A percentile compares a stretch with the other conserved stretches of the same genome.
These are phyloP conservation scores for Yarrowia sp. DNA, from an alignment of 805 yeast species.

Conservation along the genomic window DNA sequence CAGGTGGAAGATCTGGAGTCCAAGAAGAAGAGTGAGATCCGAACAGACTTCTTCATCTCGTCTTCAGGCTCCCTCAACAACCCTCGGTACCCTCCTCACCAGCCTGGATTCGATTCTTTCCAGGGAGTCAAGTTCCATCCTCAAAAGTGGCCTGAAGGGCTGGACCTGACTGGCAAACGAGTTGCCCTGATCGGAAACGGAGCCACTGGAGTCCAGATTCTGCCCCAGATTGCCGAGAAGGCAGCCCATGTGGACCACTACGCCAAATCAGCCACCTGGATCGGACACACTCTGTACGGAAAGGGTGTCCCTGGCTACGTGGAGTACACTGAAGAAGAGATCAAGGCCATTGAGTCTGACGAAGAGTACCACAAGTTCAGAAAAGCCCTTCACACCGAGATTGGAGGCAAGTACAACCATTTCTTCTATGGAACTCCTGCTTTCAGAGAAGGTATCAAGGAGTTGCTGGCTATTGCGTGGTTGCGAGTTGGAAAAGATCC, in stretches of 20 bases:
- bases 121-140: conserved; percentile 49
- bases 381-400: conserved; percentile 42
- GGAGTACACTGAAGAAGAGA: conserved; percentile 42
- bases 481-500: conserved; percentile 40
- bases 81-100: conserved; percentile 47
- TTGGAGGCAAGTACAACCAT: conserved; percentile 38
- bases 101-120: conserved; percentile 46
- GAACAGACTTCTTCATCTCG: conserved; percentile 44
- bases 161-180: conserved; percentile 45
- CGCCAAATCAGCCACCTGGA: conserved; percentile 44
- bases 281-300: conserved; percentile 41
- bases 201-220: conserved; percentile 50
- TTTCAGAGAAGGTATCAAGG: conserved; percentile 39
- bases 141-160: conserved; percentile 49
- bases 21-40: conserved; percentile 39
- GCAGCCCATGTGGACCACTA: conserved; percentile 44
- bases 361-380: conserved; percentile 43
- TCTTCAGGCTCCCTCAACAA: conserved; percentile 46
- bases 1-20: conserved; percentile 37
- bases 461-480: conserved; percentile 35
- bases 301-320: conserved; percentile 41
- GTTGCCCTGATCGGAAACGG: conserved; percentile 51
- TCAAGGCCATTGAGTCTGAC: conserved; percentile 39
- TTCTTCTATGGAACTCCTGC: conserved; percentile 36
- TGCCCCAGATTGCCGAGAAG: conserved; percentile 44